Percentiles rank a stretch among this genome's conserved stretches.
Evolutionary conservation across 2,329 filamentous ascomycete genomes (phyloP).

Genomic region (Botrytis squamosa): DNA sequence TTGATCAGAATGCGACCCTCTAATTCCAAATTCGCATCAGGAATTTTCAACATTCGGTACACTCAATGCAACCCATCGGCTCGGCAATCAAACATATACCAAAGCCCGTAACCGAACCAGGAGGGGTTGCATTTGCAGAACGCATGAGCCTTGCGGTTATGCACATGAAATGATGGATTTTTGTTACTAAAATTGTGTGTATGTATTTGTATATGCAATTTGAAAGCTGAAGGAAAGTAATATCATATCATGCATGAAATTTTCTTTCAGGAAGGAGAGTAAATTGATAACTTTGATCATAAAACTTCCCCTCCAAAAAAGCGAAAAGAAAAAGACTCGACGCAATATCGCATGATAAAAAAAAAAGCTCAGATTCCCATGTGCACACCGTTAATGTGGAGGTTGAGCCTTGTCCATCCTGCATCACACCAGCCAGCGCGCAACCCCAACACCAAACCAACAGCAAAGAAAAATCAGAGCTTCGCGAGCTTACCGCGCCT

Average conservation of each 20-base stretch:
- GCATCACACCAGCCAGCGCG: constrained; percentile 5
- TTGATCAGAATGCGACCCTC: not conserved
- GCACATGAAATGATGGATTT: not conserved
- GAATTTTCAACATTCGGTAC: not conserved
- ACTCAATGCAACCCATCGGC: not conserved
- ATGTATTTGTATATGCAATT: not conserved
- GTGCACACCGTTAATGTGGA: constrained; percentile 3
- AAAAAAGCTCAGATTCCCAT: constrained; percentile 8
- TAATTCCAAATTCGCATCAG: not conserved
- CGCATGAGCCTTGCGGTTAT: constrained; percentile 1
- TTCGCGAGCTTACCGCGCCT: constrained; percentile 5
- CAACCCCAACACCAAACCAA: not conserved
- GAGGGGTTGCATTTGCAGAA: not conserved
- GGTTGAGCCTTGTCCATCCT: not conserved
- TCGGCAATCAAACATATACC: not conserved
- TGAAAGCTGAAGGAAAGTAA: not conserved
- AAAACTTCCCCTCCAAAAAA: not conserved
- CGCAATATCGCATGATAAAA: not conserved
- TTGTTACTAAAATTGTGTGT: not conserved
- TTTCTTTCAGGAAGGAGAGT: not conserved
- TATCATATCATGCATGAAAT: not conserved
- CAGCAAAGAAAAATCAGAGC: not conserved
- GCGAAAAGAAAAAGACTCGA: not conserved
- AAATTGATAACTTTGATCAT: not conserved
- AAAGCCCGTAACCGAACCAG: constrained; percentile 1